These are phyloP conservation scores for Laetiporus sulphureus DNA, from an alignment of 1,284 basidiomycete species.

Conservation along the genomic window DNA sequence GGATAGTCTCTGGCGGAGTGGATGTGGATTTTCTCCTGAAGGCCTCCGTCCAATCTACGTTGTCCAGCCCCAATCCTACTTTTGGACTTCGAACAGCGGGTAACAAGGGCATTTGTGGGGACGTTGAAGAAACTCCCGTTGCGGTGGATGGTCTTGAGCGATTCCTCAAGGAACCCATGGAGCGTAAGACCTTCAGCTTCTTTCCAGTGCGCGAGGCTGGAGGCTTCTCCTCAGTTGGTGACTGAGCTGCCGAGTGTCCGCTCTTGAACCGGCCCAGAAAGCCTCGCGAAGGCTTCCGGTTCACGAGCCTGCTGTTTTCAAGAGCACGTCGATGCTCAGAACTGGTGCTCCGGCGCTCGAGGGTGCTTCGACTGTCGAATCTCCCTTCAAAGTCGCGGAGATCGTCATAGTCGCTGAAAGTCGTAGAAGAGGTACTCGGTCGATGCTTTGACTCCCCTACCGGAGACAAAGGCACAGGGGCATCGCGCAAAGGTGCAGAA, in stretches of 20 bases:
- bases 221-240: constrained; percentile 31
- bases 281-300: constrained; percentile 56
- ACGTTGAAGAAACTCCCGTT: constrained; percentile 10
- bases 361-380: constrained; percentile 72
- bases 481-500: constrained; percentile 10
- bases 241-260: constrained; percentile 29
- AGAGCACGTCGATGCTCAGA: constrained; percentile 27
- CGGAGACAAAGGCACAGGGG: constrained; percentile 10
- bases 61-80: constrained; percentile 52
- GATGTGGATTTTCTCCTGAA: constrained; percentile 20
- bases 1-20: constrained; percentile 8
- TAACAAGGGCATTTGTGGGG: constrained; percentile 33
- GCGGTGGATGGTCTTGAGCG: constrained; percentile 28
- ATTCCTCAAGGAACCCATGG: constrained; percentile 72
- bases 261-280: constrained; percentile 59
- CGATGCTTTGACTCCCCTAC: constrained; percentile 28
- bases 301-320: constrained; percentile 28
- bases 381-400: constrained; percentile 76
- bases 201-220: constrained; percentile 33
- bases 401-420: constrained; percentile 82
- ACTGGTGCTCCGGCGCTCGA: constrained; percentile 37
- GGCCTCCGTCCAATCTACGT: constrained; percentile 42
- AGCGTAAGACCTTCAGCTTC: constrained; percentile 65
- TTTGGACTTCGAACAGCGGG: constrained; percentile 46
- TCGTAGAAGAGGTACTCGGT: constrained; percentile 33